Evolutionary conservation across 2,329 filamentous ascomycete species (phyloP), one percentile per base, ranked within the genome.

Genomic region (Pseudocercospora vitis): DNA sequence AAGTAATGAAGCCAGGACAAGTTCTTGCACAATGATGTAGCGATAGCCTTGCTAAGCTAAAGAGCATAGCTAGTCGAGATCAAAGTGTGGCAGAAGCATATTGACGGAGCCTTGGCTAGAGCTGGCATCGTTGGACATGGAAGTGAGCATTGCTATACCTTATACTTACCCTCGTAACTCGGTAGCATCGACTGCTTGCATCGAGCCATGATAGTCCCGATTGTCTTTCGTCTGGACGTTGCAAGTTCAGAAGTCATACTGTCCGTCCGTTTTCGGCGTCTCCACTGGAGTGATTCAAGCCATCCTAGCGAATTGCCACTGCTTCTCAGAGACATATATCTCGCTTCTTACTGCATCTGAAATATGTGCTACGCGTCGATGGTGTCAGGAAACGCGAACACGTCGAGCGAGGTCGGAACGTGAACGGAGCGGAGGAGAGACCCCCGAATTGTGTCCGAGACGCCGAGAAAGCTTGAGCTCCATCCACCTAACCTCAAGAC

Each of bases 41-140:
- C n/a, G n/a, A n/a, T n/a, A n/a, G n/a, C n/a, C n/a, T n/a, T n/a
- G n/a, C n/a, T n/a, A n/a, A n/a, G n/a, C n/a, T n/a, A n/a, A n/a
- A n/a, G n/a, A 2, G 37, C 19, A 21, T 42, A 23, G 37, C 18
- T 9, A 42, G 21, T 21, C 37, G 11, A n/a, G 9, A 3, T 42
- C 24, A 2, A 7, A 42, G 18, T 3, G 21, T 12, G 37, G 12
- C 6, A 8, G 24, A 45, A 45, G 24, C 14, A 45, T 19, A 45
- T 45, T 31, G 40, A 16, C 18, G 16, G 42, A 28, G 18, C 16
- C n/a, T 16, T 45, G 42, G 24, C 24, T 45, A 31, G n/a, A 45
- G n/a, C 24, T 29, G 14, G n/a, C 39, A 44, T 44, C n/a, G 14
- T 31, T 45, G 42, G 42, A 45, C 24, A 45, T 31, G 42, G 14